These are phyloP conservation scores for Dictyophora rubrovolvata DNA, from an alignment of 768 basidiomycete species.

Conservation along the genomic window DNA sequence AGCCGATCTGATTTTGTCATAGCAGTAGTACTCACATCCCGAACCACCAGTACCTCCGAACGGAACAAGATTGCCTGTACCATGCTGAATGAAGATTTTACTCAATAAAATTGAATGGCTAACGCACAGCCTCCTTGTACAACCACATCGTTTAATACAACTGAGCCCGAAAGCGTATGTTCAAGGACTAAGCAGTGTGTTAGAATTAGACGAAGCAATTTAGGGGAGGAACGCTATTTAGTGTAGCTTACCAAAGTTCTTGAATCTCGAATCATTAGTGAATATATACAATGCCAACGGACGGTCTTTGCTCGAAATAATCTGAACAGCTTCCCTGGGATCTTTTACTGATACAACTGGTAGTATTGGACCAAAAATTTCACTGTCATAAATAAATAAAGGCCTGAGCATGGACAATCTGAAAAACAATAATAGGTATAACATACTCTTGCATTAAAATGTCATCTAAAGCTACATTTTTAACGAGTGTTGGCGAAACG, in stretches of 20 bases:
- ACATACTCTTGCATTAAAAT: slow-evolving; percentile 23
- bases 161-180: slow-evolving; percentile 45
- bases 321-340: slow-evolving; percentile 17
- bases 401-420: too few relatives aligned
- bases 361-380: slow-evolving; percentile 29
- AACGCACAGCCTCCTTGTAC: slow-evolving; percentile 25
- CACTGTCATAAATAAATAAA: slow-evolving; percentile 10
- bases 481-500: slow-evolving; percentile 24
- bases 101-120: neutral
- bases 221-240: neutral
- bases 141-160: slow-evolving; percentile 52
- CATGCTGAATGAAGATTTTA: neutral
- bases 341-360: slow-evolving; percentile 21
- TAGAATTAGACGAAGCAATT: neutral
- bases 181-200: slow-evolving; percentile 33
- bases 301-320: slow-evolving; percentile 13
- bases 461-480: slow-evolving; percentile 21
- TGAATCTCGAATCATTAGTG: slow-evolving; percentile 13
- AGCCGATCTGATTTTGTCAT: neutral
- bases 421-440: neutral
- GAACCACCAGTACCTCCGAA: slow-evolving; percentile 53
- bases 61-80: slow-evolving; percentile 30
- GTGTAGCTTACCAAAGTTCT: slow-evolving; percentile 14
- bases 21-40: slow-evolving; percentile 36
- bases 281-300: slow-evolving; percentile 24